phyloP scores from a whole-genome alignment of 169 alveolate genomes.

The Miamiensis avidus region DNA sequence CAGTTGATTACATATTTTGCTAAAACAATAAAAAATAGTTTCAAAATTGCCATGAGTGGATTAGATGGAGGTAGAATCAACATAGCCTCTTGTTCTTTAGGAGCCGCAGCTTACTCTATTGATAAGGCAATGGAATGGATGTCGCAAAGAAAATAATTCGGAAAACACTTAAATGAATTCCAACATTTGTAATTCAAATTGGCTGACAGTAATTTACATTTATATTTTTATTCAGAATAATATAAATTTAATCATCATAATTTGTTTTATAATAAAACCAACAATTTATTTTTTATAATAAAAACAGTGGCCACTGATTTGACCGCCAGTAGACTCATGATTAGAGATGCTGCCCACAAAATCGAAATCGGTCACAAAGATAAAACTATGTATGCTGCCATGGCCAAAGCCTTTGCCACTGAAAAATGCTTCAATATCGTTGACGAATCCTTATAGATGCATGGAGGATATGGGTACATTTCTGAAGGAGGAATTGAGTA shows the following conservation, averaged over 20 bases:
- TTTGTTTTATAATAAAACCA: too few species aligned
- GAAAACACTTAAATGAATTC: constrained; percentile 53
- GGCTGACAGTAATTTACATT: constrained; percentile 40
- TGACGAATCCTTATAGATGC: constrained; percentile 68
- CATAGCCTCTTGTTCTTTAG: constrained; percentile 72
- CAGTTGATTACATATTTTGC: too few species aligned
- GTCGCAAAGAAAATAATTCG: constrained; percentile 65
- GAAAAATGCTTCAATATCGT: constrained; percentile 69
- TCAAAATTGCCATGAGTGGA: constrained; percentile 80
- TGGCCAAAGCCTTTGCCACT: constrained; percentile 79
- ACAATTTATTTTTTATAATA: too few species aligned
- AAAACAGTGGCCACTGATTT: constrained; percentile 67
- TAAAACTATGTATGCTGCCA: constrained; percentile 62
- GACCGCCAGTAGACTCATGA: constrained; percentile 69
- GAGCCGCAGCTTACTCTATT: constrained; percentile 74
- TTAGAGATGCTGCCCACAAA: constrained; percentile 74
- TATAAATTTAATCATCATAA: too few species aligned
- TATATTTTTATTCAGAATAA: neutral
- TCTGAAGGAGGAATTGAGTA: constrained; percentile 35
- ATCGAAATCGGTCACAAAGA: constrained; percentile 51
- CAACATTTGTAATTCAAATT: constrained; percentile 65
- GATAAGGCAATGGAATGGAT: constrained; percentile 63
- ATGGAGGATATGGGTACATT: constrained; percentile 82
- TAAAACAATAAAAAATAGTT: too few species aligned
- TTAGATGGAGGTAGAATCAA: constrained; percentile 82